These are phyloP conservation scores for Cinchona pubescens DNA, from an alignment of 257 asterid species.

Conservation along the genomic window DNA sequence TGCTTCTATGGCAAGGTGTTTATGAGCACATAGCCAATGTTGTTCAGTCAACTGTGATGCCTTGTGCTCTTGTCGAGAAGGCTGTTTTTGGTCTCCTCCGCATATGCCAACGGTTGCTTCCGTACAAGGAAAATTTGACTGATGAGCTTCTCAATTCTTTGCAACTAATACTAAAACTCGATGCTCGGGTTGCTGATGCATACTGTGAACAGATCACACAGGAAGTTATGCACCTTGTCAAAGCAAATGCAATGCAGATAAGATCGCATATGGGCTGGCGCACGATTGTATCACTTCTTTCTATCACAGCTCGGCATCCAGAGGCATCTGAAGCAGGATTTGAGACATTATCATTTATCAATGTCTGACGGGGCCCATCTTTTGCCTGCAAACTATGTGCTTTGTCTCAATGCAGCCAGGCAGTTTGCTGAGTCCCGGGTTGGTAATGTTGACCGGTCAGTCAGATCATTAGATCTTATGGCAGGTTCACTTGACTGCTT, in stretches of 20 bases:
- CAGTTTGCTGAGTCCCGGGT: constrained; percentile 90
- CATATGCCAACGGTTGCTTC: constrained; percentile 86
- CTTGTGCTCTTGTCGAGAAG: constrained; percentile 87
- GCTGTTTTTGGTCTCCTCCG: constrained; percentile 92
- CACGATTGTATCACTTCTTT: constrained; percentile 73
- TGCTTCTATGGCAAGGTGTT: constrained; percentile 83
- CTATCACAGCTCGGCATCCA: constrained; percentile 90
- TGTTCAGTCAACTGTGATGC: constrained; percentile 80
- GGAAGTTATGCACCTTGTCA: constrained; percentile 86
- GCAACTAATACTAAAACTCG: constrained; percentile 82
- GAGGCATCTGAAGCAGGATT: constrained; percentile 95
- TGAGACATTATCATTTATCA: constrained; percentile 70
- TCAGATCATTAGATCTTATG: constrained; percentile 79
- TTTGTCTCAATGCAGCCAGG: constrained; percentile 77
- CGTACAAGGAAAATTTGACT: constrained; percentile 82
- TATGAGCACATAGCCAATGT: constrained; percentile 76
- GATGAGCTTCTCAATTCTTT: constrained; percentile 88
- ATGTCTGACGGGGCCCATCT: constrained; percentile 89
- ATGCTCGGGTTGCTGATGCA: constrained; percentile 95
- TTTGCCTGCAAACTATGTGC: constrained; percentile 77
- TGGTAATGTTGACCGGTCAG: constrained; percentile 65
- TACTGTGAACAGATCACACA: constrained; percentile 88
- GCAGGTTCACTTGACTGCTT: constrained; percentile 77
- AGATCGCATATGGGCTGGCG: constrained; percentile 92
- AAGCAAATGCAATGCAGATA: constrained; percentile 86